Percentiles rank a stretch among this genome's conserved stretches.
Conservation (phyloP, 2,329 filamentous ascomycete genomes). For the Tricladium varicosporioides region DNA sequence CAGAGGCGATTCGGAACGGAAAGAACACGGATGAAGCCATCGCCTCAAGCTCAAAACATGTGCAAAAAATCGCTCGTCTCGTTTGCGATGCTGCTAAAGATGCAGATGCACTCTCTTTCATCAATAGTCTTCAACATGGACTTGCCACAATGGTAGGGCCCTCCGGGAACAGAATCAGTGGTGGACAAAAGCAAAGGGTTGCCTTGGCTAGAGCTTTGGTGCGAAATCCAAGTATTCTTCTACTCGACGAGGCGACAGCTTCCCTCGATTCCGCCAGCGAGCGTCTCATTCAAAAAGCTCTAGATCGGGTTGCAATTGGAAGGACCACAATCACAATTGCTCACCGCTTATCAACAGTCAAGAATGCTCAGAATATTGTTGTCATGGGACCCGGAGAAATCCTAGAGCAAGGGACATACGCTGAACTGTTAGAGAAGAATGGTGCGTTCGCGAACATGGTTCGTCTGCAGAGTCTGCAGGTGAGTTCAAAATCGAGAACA, state of each 20-base stretch:
- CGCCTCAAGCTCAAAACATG: not conserved
- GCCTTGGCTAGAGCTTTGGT: slow-evolving; percentile 60
- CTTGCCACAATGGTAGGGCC: slow-evolving; percentile 2
- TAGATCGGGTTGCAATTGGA: slow-evolving; percentile 76
- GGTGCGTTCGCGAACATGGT: slow-evolving; percentile 52
- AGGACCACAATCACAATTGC: slow-evolving; percentile 93
- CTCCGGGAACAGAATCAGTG: slow-evolving; percentile 3
- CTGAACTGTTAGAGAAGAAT: slow-evolving; percentile 65
- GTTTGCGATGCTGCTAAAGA: slow-evolving; percentile 45
- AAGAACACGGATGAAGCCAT: slow-evolving; percentile 32
- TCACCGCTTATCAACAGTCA: slow-evolving; percentile 89
- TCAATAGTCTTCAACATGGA: slow-evolving; percentile 39
- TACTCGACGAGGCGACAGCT: slow-evolving; percentile 60
- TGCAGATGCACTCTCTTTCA: slow-evolving; percentile 57
- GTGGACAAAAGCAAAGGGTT: slow-evolving; percentile 35
- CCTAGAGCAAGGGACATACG: slow-evolving; percentile 84
- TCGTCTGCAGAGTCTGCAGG: slow-evolving; percentile 2
- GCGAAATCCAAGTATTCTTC: slow-evolving; percentile 52
- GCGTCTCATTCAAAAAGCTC: slow-evolving; percentile 81
- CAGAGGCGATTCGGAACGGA: slow-evolving; percentile 50
- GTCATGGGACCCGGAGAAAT: slow-evolving; percentile 81
- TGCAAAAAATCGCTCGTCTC: slow-evolving; percentile 32
- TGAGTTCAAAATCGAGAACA: not conserved
- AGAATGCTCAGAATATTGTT: slow-evolving; percentile 88
- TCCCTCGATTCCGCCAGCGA: slow-evolving; percentile 81